Base-by-base conservation (phyloP, 148 eudicot genomes). In the Euryodendron excelsum region DNA sequence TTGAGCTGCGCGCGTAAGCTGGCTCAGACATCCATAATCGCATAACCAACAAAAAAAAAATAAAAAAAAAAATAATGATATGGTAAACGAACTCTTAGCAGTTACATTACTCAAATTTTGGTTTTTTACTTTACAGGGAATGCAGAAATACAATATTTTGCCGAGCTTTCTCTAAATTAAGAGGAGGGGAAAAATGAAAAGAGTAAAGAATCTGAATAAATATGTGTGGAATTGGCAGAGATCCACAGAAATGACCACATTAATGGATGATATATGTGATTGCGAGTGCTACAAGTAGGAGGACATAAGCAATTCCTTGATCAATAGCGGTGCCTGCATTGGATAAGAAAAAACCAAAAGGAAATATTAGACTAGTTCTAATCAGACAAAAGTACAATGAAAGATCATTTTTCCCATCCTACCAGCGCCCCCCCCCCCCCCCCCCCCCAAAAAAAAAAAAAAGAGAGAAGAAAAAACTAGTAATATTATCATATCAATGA, bases 251-350 rank as follows among this genome's bases (percentile, higher is more conserved):
- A 66, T 9, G 1, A 37, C 36, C 36, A 71, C 50, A 71, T 83
- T 65, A 83, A 31, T 83, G 85, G 80, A 83, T 18, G 39, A 83
- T 58, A 62, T 91, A 91, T 20, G 94, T 91, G 73, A 91, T 74
- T 2, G 88, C 92, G 27, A 91, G 87, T 3, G 94, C 94, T 25
- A 87, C 69, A 55, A 87, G 77, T 61, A 91, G 77, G 36, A 91
- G 84, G 28, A 83, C 13, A 74, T 86, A 91, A 12, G 94, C 94
- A 68, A 91, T 84, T 75, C 94, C 94, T 84, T 91, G 94, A 81
- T 91, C 94, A 65, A 91, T 80, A 12, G 81, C 81, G 0, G 90
- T 20, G 47, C 94, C 94, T 87, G 86, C 86, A 86, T 53, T 45
- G 3, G 11, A 63, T 13, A 37, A 39, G 8, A 31, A 25, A 27